Percentiles rank a stretch among this genome's conserved stretches.
Evolutionary conservation across 805 yeast genomes (phyloP).

Genomic region (Candida quercuum): DNA sequence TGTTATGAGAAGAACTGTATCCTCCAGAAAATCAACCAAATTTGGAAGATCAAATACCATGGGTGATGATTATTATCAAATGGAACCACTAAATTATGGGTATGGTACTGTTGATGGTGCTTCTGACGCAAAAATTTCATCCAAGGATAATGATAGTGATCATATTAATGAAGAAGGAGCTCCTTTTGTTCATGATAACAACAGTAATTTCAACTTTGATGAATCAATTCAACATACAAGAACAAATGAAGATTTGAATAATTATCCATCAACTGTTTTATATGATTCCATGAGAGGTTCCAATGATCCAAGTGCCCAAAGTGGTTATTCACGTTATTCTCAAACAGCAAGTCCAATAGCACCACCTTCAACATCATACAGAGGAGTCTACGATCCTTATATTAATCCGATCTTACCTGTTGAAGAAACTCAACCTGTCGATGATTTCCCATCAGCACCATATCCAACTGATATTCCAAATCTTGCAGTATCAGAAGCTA

Average conservation of each 20-base stretch:
- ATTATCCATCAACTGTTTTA: conserved; percentile 12
- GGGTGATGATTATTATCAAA: conserved; percentile 20
- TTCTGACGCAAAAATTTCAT: conserved; percentile 7
- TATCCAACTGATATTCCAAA: conserved; percentile 11
- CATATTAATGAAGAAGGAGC: conserved; percentile 15
- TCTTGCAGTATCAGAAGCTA: not conserved
- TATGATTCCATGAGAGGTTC: conserved; percentile 18
- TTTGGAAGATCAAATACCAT: conserved; percentile 6
- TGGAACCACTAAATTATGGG: conserved; percentile 21
- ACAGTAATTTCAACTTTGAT: conserved; percentile 8
- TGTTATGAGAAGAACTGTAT: conserved; percentile 62
- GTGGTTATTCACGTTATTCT: conserved; percentile 4
- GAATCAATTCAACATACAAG: conserved; percentile 9
- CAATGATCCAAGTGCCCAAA: conserved; percentile 7
- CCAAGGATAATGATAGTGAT: conserved; percentile 7
- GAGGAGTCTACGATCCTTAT: conserved; percentile 15
- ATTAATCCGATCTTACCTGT: conserved; percentile 5
- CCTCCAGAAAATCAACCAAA: conserved; percentile 24
- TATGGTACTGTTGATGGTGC: conserved; percentile 24
- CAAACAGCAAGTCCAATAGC: conserved; percentile 14
- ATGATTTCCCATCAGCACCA: conserved; percentile 8
- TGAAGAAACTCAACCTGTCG: conserved; percentile 2
- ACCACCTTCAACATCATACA: conserved; percentile 16
- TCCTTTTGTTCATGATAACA: conserved; percentile 14
- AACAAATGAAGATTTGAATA: conserved; percentile 14